Percentiles rank a stretch among this genome's conserved stretches.
Evolutionary conservation across 768 basidiomycete species (phyloP).

Genomic region (Rhodotorula sphaerocarpa): DNA sequence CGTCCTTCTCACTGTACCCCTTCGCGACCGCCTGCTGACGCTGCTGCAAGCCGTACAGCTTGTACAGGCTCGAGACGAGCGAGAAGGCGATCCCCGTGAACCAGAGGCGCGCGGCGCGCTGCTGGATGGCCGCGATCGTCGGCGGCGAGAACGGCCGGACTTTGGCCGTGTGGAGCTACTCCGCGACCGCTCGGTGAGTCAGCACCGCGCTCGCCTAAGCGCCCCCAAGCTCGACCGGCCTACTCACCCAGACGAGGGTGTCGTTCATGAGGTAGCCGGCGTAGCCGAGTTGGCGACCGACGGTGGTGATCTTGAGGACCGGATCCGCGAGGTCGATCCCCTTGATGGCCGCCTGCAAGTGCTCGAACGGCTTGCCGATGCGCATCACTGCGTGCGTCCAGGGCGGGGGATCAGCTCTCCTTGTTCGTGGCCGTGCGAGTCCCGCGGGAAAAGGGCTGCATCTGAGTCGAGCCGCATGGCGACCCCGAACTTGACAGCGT

Average conservation of each 20-base stretch:
- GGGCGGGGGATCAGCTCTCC: too few relatives aligned
- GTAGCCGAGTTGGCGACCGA: conserved; percentile 77
- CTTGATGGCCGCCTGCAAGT: conserved; percentile 78
- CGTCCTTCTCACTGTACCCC: conserved; percentile 56
- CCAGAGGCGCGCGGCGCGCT: conserved; percentile 36
- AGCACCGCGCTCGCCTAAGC: too few relatives aligned
- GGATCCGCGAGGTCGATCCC: conserved; percentile 48
- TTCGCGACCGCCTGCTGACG: conserved; percentile 33
- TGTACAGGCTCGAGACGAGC: conserved; percentile 35
- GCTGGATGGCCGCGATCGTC: conserved; percentile 18
- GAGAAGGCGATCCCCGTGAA: conserved; percentile 38
- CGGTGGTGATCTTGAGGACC: conserved; percentile 65
- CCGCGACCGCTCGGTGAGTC: not conserved
- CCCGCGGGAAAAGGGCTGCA: too few relatives aligned
- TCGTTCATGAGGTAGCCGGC: conserved; percentile 80
- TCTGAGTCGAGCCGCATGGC: too few relatives aligned
- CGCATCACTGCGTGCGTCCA: conserved; percentile 73
- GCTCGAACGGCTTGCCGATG: conserved; percentile 86
- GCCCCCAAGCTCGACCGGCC: not conserved
- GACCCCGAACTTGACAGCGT: too few relatives aligned
- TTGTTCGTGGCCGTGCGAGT: too few relatives aligned
- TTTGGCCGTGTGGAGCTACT: conserved; percentile 38
- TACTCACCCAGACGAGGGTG: conserved; percentile 69
- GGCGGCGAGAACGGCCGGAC: conserved; percentile 32
- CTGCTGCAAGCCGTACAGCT: conserved; percentile 32